These are phyloP conservation scores for Musa balbisiana DNA, from an alignment of 202 grass and related monocot genomes.

Conservation along the genomic window DNA sequence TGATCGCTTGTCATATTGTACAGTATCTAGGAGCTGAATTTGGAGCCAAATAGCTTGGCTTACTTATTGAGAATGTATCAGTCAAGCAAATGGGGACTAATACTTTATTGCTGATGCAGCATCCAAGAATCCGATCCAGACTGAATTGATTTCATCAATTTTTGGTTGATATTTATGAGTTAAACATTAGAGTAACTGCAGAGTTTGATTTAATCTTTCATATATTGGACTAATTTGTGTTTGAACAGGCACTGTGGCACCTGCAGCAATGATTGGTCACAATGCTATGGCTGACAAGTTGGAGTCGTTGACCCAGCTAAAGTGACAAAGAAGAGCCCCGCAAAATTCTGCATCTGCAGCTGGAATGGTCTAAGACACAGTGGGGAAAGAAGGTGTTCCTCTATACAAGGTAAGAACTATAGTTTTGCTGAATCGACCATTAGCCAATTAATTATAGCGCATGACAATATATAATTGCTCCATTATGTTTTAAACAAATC, in stretches of 20 bases:
- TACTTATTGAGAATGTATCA: slow-evolving; percentile 63
- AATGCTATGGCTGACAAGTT: slow-evolving; percentile 74
- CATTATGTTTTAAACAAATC: no score
- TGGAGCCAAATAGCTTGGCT: slow-evolving; percentile 83
- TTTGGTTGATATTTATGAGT: not conserved
- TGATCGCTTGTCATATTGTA: not conserved
- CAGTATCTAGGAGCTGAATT: slow-evolving; percentile 69
- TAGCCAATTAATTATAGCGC: no score
- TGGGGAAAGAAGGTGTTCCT: no score
- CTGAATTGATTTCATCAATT: slow-evolving; percentile 36
- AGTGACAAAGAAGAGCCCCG: slow-evolving; percentile 58
- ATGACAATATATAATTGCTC: no score
- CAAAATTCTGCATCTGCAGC: slow-evolving; percentile 68
- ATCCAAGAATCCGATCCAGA: slow-evolving; percentile 79
- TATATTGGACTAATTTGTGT: not conserved
- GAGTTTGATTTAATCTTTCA: no score
- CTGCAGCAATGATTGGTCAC: slow-evolving; percentile 80
- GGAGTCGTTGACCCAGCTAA: slow-evolving; percentile 93
- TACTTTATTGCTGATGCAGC: slow-evolving; percentile 82
- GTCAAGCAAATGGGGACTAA: slow-evolving; percentile 78
- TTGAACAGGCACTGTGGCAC: slow-evolving; percentile 59
- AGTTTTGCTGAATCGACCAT: no score
- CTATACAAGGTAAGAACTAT: no score
- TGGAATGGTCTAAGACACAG: slow-evolving; percentile 58
- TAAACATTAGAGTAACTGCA: no score